A percentile compares a stretch with the other conserved stretches of the same genome.
Evolutionary conservation across 1,139 yeast species (phyloP).

Genomic region (Geotrichum bryndzae): DNA sequence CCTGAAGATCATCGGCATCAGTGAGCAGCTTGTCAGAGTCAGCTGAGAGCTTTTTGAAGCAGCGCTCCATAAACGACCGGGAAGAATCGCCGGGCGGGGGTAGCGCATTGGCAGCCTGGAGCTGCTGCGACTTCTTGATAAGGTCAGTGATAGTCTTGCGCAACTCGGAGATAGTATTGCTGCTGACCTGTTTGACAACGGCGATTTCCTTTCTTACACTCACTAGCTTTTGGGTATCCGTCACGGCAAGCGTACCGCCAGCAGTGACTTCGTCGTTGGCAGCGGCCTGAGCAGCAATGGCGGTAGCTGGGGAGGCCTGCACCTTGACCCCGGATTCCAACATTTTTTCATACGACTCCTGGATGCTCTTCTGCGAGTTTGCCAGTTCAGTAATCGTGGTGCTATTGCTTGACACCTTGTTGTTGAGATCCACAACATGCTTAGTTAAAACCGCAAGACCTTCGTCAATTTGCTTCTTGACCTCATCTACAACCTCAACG

Average conservation of each 20-base stretch:
- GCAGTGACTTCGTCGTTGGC: neutral
- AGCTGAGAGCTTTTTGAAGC: conserved; percentile 66
- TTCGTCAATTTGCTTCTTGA: conserved; percentile 33
- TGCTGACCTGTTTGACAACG: conserved; percentile 56
- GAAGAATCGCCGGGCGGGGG: conserved; percentile 46
- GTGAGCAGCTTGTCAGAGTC: conserved; percentile 73
- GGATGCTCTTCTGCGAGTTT: conserved; percentile 12
- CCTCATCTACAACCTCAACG: conserved; percentile 36
- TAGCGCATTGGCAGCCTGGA: conserved; percentile 37
- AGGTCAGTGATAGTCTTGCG: conserved; percentile 44
- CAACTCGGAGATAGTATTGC: conserved; percentile 41
- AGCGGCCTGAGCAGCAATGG: neutral
- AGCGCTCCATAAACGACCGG: conserved; percentile 67
- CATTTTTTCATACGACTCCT: conserved; percentile 9
- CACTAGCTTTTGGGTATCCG: conserved; percentile 32
- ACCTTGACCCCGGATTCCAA: neutral
- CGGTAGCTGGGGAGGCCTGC: neutral
- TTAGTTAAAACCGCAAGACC: conserved; percentile 30
- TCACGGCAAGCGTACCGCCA: neutral
- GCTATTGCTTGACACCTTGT: conserved; percentile 35
- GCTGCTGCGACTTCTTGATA: conserved; percentile 44
- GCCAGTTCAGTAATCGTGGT: conserved; percentile 24
- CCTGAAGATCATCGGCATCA: conserved; percentile 86
- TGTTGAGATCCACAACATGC: conserved; percentile 35
- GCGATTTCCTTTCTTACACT: conserved; percentile 54